A percentile compares a stretch with the other conserved stretches of the same genome.
Evolutionary conservation across 2,329 filamentous ascomycete species (phyloP).

Genomic region (Apiospora malaysiana): DNA sequence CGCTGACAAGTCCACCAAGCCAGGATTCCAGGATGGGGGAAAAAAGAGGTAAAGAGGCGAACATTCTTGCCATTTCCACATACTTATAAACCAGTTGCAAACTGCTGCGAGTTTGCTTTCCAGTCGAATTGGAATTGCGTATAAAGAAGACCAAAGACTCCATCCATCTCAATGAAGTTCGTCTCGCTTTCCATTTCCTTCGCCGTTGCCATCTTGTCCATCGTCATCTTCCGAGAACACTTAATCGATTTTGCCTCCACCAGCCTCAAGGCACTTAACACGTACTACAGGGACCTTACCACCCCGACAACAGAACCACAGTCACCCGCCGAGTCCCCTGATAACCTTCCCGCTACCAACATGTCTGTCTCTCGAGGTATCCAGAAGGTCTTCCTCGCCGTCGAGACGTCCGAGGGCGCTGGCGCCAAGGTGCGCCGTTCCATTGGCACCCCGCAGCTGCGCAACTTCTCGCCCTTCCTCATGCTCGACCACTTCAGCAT

Average conservation of each 20-base stretch:
- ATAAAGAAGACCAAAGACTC: conserved; percentile 1
- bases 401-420: conserved; percentile 86
- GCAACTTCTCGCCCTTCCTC: conserved; percentile 89
- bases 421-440: conserved; percentile 87
- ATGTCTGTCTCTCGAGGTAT: conserved; percentile 78
- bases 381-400: conserved; percentile 80
- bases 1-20: conserved; percentile 13
- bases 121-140: not conserved
- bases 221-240: conserved; percentile 41
- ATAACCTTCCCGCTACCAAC: conserved; percentile 44
- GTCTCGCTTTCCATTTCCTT: conserved; percentile 45
- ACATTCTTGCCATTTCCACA: conserved; percentile 16
- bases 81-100: not conserved
- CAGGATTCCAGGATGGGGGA: conserved; percentile 2
- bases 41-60: conserved; percentile 9
- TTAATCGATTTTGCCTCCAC: conserved; percentile 36
- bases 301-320: conserved; percentile 21
- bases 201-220: conserved; percentile 45
- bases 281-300: conserved; percentile 25
- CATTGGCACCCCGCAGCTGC: conserved; percentile 81
- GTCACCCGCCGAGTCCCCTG: not conserved
- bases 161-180: conserved; percentile 43
- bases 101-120: not conserved
- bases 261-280: conserved; percentile 31
- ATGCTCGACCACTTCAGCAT: conserved; percentile 96